These are phyloP conservation scores for Neofusicoccum umdonicola DNA, from an alignment of 2,329 filamentous ascomycete species.

Conservation along the genomic window DNA sequence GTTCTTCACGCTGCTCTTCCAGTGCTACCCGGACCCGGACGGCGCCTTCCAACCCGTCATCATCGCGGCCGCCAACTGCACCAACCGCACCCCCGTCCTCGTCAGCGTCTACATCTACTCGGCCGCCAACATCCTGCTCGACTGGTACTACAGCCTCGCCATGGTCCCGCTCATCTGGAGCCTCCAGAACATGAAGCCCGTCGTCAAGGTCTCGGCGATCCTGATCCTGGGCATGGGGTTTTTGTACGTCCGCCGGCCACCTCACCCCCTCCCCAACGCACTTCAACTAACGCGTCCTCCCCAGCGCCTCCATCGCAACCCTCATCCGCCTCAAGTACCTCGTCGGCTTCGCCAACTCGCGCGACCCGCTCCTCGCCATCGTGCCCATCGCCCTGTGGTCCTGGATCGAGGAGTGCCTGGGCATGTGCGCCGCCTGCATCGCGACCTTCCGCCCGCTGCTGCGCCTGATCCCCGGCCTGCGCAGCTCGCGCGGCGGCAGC, in stretches of 20 bases:
- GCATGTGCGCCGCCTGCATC: constrained; percentile 9
- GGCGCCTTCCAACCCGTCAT: background rate
- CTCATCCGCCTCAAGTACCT: constrained; percentile 6
- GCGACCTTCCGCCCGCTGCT: background rate
- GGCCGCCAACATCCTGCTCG: constrained; percentile 1
- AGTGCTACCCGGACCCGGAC: background rate
- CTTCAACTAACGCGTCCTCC: background rate
- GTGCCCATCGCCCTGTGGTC: background rate
- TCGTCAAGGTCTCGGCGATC: background rate
- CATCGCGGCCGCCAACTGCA: background rate
- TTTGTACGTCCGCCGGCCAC: background rate
- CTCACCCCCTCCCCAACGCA: too few relatives aligned
- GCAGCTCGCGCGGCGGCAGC: background rate
- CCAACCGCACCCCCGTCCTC: background rate
- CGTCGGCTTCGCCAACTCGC: background rate
- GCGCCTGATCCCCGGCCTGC: background rate
- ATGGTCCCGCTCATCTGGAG: constrained; percentile 12
- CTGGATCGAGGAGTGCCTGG: background rate
- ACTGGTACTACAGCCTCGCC: constrained; percentile 15
- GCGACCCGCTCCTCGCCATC: background rate
- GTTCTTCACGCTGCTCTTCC: background rate
- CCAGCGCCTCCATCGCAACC: background rate
- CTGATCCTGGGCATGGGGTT: constrained; percentile 5
- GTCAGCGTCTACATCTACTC: constrained; percentile 3
- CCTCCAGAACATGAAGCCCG: background rate